Percentiles rank a stretch among this genome's conserved stretches.
Evolutionary conservation across 2,329 filamentous ascomycete species (phyloP).

Genomic region (Zasmidium cellare): DNA sequence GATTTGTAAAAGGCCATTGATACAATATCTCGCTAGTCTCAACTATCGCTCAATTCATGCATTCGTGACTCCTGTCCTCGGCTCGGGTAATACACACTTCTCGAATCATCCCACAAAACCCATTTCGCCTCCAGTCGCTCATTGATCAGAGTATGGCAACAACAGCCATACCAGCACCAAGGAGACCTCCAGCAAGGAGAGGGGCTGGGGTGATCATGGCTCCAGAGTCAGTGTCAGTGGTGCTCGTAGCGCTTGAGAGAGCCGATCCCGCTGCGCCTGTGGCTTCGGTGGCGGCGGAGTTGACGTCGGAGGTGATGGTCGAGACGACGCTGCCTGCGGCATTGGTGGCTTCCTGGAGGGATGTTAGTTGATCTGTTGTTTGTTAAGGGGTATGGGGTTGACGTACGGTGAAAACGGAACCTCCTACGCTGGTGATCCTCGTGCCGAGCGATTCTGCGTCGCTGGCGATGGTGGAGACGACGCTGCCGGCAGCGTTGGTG

Average conservation of each 20-base stretch:
- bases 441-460: constrained; percentile 5
- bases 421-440: constrained; percentile 12
- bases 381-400: too few species aligned
- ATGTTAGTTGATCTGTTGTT: too few species aligned
- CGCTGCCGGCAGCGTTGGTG: constrained; percentile 10
- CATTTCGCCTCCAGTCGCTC: neutral
- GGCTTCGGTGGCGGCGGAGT: neutral
- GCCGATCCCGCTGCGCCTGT: constrained; percentile 5
- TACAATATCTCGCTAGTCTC: neutral
- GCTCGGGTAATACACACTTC: too few species aligned
- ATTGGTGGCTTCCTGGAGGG: constrained; percentile 6
- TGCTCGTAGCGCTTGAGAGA: neutral
- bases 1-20: neutral
- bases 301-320: constrained; percentile 10
- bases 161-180: constrained; percentile 34
- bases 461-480: constrained; percentile 24
- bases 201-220: constrained; percentile 26
- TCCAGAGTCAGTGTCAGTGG: constrained; percentile 8
- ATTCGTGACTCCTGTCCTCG: neutral
- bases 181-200: constrained; percentile 31
- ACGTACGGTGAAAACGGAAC: constrained; percentile 9
- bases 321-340: constrained; percentile 18
- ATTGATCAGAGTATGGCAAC: constrained; percentile 19
- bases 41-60: neutral
- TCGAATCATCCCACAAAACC: neutral